Conservation (phyloP, 2,329 filamentous ascomycete species). For the Didymella pinodella region DNA sequence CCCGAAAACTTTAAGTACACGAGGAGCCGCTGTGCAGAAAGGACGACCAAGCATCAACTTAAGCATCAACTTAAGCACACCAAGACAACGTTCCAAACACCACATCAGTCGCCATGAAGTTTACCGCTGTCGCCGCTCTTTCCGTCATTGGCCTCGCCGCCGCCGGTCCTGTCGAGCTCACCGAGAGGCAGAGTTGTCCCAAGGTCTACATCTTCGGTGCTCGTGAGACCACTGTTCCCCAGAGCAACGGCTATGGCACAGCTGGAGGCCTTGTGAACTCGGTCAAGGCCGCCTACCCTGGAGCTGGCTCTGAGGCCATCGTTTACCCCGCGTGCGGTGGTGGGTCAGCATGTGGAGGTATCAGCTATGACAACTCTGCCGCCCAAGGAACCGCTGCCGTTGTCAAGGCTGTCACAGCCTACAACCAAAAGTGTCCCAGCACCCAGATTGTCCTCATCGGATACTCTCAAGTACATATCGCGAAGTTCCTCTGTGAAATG, state of each 20-base stretch:
- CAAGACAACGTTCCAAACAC: constrained; percentile 12
- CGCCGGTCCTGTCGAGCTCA: constrained; percentile 48
- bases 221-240: constrained; percentile 53
- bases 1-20: constrained; percentile 15
- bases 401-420: constrained; percentile 65
- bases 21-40: constrained; percentile 31
- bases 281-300: constrained; percentile 52
- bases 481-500: neutral
- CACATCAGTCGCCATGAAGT: constrained; percentile 39
- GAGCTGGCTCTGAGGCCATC: constrained; percentile 53
- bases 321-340: constrained; percentile 68
- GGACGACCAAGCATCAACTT: constrained; percentile 24
- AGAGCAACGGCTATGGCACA: constrained; percentile 52
- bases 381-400: constrained; percentile 66
- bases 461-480: constrained; percentile 64
- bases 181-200: constrained; percentile 51
- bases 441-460: constrained; percentile 68
- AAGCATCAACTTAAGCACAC: constrained; percentile 21
- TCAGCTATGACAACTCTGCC: constrained; percentile 67
- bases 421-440: constrained; percentile 64
- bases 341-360: constrained; percentile 64
- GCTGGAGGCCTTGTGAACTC: constrained; percentile 52
- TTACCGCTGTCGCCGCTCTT: constrained; percentile 41
- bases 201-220: constrained; percentile 56
- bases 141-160: constrained; percentile 43